phyloP scores from a whole-genome alignment of 2,329 filamentous ascomycete species.

The Ophiognomonia clavigignenti-juglandacearum region DNA sequence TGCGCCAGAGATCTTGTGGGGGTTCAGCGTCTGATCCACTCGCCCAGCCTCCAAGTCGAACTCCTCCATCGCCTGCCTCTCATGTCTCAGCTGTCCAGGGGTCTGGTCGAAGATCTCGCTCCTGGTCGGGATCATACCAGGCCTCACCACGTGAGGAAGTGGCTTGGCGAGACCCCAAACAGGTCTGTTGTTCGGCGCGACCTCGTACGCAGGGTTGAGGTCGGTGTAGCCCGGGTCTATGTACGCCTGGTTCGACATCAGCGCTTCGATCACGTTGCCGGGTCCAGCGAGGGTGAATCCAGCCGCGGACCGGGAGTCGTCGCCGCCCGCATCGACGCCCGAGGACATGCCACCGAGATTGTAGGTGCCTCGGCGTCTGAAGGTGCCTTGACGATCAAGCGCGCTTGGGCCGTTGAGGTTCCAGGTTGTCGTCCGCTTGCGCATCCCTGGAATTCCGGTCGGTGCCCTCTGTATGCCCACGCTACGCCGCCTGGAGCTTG shows the following conservation, averaged over 20 bases:
- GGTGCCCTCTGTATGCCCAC: slow-evolving; percentile 3
- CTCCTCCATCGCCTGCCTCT: slow-evolving; percentile 9
- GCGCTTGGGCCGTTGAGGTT: slow-evolving; percentile 14
- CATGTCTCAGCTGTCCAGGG: slow-evolving; percentile 10
- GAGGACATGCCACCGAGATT: slow-evolving; percentile 7
- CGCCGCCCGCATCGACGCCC: slow-evolving; percentile 3
- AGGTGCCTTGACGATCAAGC: slow-evolving; percentile 6
- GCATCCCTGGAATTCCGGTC: slow-evolving; percentile 8
- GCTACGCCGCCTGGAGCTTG: slow-evolving; percentile 9
- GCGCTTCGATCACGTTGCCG: slow-evolving; percentile 9
- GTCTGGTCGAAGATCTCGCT: slow-evolving; percentile 29
- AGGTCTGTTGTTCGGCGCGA: slow-evolving; percentile 41
- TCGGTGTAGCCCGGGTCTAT: slow-evolving; percentile 49
- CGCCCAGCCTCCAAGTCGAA: slow-evolving; percentile 14
- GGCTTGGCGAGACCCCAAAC: slow-evolving; percentile 51
- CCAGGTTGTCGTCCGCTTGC: slow-evolving; percentile 14
- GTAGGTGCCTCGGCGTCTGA: slow-evolving; percentile 8
- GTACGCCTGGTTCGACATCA: slow-evolving; percentile 33
- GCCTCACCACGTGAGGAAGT: slow-evolving; percentile 46
- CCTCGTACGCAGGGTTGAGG: slow-evolving; percentile 50
- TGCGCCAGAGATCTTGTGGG: slow-evolving; percentile 11
- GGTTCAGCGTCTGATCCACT: slow-evolving; percentile 12
- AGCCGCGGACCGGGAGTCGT: slow-evolving; percentile 5
- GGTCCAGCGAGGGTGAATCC: slow-evolving; percentile 15
- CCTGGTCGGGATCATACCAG: slow-evolving; percentile 45